phyloP scores from a whole-genome alignment of 768 basidiomycete genomes.

The Lactifluus pinguis region DNA sequence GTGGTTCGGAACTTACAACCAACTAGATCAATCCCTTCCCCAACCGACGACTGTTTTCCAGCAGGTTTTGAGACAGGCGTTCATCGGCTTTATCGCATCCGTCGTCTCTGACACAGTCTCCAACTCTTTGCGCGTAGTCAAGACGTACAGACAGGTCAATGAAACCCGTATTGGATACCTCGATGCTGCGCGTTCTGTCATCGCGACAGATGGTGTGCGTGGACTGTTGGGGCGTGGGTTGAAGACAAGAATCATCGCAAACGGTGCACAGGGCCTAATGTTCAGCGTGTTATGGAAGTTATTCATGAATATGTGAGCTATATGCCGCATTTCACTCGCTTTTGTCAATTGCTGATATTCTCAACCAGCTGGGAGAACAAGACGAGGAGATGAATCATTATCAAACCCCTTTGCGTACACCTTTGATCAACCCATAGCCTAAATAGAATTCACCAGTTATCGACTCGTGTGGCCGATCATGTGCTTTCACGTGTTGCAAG shows the following conservation, averaged over 20 bases:
- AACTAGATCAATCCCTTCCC: slow-evolving; percentile 56
- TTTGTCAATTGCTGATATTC: background rate
- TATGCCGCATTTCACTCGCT: background rate
- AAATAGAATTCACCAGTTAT: background rate
- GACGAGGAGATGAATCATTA: background rate
- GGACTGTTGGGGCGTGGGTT: slow-evolving; percentile 86
- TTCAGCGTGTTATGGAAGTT: slow-evolving; percentile 88
- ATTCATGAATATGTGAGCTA: slow-evolving; percentile 75
- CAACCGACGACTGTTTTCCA: slow-evolving; percentile 40
- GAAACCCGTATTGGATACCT: slow-evolving; percentile 70
- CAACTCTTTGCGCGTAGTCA: slow-evolving; percentile 86
- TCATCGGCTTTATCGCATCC: slow-evolving; percentile 87
- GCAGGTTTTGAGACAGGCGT: slow-evolving; percentile 68
- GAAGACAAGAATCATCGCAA: slow-evolving; percentile 81
- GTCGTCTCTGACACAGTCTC: slow-evolving; percentile 78
- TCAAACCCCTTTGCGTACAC: background rate
- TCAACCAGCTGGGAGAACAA: slow-evolving; percentile 7
- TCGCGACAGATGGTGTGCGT: slow-evolving; percentile 62
- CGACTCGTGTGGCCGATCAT: background rate
- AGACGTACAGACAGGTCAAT: slow-evolving; percentile 93
- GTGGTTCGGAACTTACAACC: slow-evolving; percentile 88
- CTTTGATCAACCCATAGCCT: background rate
- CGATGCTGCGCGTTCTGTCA: slow-evolving; percentile 67
- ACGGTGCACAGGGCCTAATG: slow-evolving; percentile 86
- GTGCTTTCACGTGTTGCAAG: too few relatives aligned